Base-by-base conservation (phyloP, 208 protist species). In the Borovskyia barvae region DNA sequence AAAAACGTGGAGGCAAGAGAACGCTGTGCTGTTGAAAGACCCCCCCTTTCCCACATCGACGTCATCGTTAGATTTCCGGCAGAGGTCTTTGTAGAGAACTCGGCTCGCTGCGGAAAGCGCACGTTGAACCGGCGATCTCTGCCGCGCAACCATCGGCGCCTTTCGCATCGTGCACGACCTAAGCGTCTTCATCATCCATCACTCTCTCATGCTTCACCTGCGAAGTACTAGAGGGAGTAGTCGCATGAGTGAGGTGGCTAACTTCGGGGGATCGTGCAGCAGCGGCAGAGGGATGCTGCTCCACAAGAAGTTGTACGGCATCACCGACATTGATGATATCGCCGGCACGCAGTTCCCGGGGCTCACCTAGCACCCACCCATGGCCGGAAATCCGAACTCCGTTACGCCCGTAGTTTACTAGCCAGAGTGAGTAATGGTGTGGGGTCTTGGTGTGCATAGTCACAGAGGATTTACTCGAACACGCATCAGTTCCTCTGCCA, bases 391-490 rank as follows among this genome's bases (percentile, higher is more conserved):
- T 39, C 15, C 62, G 63, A 1, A 69, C 61, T 22, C 87, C 87
- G 43, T 93, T 90, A n/a, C 75, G 59, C 12, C 80, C 75, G 58
- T 93, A 90, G 63, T 87, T 93, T 19, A 89, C 52, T 28, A 93
- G 41, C 61, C 70, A 82, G 28, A 90, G 41, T 42, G 57, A 71
- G 51, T 74, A 77, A 48, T 64, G 37, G 8, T 48, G 54, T 3
- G 79, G 64, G 0, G 45, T 58, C 39, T 80, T 80, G 3, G 50
- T 65, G 57, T 80, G 77, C 14, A 75, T 8, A 4, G 58, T 50
- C 17, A 39, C 43, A 9, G 28, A 26, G 2, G 39, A 39, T 20
- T 28, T 17, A 7, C 8, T 5, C 14, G 7, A 19, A 3, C 35
- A 24, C 14, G 11, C 53, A 17, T 62, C 66, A 2, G 33, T 45